Evolutionary conservation across 768 basidiomycete genomes (phyloP).

Genomic region (Tricholoma bakamatsutake): DNA sequence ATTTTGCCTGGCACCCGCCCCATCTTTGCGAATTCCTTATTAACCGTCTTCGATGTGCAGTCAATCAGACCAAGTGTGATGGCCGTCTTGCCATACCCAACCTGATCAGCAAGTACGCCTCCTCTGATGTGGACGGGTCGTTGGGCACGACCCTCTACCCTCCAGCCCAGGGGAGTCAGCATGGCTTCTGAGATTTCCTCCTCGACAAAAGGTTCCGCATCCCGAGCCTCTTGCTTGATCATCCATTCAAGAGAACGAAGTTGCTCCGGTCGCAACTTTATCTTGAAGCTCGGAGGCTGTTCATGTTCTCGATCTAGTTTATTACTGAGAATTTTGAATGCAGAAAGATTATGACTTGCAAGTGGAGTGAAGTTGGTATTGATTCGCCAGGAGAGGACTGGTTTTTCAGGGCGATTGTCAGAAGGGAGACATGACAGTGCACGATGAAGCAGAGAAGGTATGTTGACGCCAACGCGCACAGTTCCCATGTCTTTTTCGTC

Average conservation of each 20-base stretch:
- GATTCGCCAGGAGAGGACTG: conserved; percentile 71
- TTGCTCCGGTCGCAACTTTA: conserved; percentile 76
- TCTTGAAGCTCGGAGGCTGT: conserved; percentile 78
- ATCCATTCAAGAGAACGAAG: conserved; percentile 91
- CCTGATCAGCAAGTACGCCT: conserved; percentile 92
- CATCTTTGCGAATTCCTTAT: conserved; percentile 51
- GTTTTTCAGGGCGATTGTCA: conserved; percentile 39
- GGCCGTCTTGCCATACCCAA: conserved; percentile 96
- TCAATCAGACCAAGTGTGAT: conserved; percentile 90
- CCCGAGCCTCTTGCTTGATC: conserved; percentile 66
- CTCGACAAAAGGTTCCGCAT: conserved; percentile 74
- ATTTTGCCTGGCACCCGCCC: conserved; percentile 58
- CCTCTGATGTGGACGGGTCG: conserved; percentile 72
- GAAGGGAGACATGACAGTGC: conserved; percentile 76
- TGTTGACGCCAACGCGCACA: conserved; percentile 83
- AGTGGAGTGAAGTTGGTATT: conserved; percentile 71
- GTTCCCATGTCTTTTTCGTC: conserved; percentile 57
- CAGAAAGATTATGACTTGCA: conserved; percentile 50
- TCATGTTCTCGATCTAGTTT: conserved; percentile 58
- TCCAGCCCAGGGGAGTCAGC: conserved; percentile 83
- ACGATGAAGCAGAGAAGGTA: conserved; percentile 82
- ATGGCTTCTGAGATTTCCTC: conserved; percentile 93
- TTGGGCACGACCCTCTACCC: conserved; percentile 88
- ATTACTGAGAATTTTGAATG: conserved; percentile 74
- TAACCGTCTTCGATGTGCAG: conserved; percentile 50